These are phyloP conservation scores for Daldinia decipiens DNA, from an alignment of 495 filamentous ascomycete species.

Conservation along the genomic window DNA sequence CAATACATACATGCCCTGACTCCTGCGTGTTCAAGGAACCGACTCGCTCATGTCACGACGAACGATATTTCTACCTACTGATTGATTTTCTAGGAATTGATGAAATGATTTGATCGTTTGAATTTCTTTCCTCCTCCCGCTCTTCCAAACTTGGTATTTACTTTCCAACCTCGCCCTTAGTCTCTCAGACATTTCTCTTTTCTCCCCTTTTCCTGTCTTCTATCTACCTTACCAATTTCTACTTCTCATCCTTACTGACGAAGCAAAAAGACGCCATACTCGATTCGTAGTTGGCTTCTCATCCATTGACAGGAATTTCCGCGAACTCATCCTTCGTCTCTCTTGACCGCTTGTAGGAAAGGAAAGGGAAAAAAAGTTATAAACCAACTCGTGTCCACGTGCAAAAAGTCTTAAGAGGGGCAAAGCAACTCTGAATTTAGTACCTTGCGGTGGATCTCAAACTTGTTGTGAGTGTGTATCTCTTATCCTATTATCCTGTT, in stretches of 20 bases:
- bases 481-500: conserved; percentile 32
- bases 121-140: conserved; percentile 31
- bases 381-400: conserved; percentile 43
- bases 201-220: conserved; percentile 30
- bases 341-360: conserved; percentile 42
- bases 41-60: conserved; percentile 34
- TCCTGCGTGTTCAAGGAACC: conserved; percentile 39
- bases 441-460: conserved; percentile 40
- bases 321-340: conserved; percentile 35
- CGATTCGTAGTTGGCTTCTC: conserved; percentile 32
- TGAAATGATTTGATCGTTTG: conserved; percentile 44
- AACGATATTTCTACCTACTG: conserved; percentile 29
- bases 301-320: conserved; percentile 36
- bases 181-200: conserved; percentile 16
- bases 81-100: conserved; percentile 38
- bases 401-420: conserved; percentile 39
- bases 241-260: conserved; percentile 22
- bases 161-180: conserved; percentile 44
- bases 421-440: conserved; percentile 39
- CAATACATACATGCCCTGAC: conserved; percentile 35
- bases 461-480: conserved; percentile 43
- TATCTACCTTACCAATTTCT: conserved; percentile 27
- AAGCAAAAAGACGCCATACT: conserved; percentile 22
- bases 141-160: conserved; percentile 45
- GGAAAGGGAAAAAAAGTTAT: conserved; percentile 27